phyloP scores from a whole-genome alignment of 305 asterid species.

The Solanum chacoense region DNA sequence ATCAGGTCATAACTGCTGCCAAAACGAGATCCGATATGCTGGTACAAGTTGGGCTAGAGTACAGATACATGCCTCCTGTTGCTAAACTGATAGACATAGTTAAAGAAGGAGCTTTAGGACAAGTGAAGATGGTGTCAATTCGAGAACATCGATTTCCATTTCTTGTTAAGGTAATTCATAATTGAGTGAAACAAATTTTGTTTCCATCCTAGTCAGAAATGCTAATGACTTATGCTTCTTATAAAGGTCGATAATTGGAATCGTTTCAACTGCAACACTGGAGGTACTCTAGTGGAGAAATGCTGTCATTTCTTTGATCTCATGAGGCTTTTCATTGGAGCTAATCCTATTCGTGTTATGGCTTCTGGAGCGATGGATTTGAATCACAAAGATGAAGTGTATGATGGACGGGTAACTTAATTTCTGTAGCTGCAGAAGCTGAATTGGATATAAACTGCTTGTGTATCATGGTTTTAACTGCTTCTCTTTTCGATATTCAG shows the following conservation, averaged over 20 bases:
- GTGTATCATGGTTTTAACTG: background rate
- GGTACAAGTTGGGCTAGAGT: conserved; percentile 91
- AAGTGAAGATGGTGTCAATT: conserved; percentile 78
- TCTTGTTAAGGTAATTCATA: conserved; percentile 63
- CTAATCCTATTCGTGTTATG: conserved; percentile 81
- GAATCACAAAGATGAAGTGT: conserved; percentile 82
- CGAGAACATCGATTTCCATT: conserved; percentile 96
- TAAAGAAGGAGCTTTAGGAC: conserved; percentile 57
- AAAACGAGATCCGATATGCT: conserved; percentile 57
- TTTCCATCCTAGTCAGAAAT: background rate
- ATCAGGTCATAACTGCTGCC: conserved; percentile 73
- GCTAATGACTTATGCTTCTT: conserved; percentile 10
- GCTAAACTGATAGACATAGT: conserved; percentile 79
- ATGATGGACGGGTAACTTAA: conserved; percentile 59
- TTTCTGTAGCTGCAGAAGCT: background rate
- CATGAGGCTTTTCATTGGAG: conserved; percentile 75
- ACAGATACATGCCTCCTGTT: conserved; percentile 95
- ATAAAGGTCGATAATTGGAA: conserved; percentile 90
- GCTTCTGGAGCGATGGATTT: conserved; percentile 94
- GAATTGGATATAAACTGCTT: background rate
- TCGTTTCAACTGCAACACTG: conserved; percentile 81
- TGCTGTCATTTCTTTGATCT: conserved; percentile 99
- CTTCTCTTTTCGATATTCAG: conserved; percentile 20
- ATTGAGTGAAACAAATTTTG: background rate
- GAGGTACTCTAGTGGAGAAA: conserved; percentile 97